phyloP scores from a whole-genome alignment of 257 asterid genomes.

The Solanum chmielewskii region DNA sequence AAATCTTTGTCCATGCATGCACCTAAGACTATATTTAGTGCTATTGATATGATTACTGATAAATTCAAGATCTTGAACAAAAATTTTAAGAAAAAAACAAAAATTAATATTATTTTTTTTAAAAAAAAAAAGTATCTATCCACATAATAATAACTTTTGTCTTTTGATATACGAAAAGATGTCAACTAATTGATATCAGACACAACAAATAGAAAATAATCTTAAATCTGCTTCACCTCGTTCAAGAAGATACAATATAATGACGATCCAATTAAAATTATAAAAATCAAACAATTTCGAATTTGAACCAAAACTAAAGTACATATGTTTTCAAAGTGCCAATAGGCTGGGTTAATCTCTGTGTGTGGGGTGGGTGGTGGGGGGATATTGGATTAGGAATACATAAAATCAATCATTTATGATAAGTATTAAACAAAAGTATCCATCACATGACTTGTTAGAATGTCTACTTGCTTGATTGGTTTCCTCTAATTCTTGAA shows the following conservation, averaged over 20 bases:
- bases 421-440: background rate
- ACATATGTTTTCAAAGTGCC: too few species aligned
- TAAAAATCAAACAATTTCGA: background rate
- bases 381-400: background rate
- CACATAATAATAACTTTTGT: background rate
- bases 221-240: too few species aligned
- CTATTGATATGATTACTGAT: background rate
- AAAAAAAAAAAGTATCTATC: too few species aligned
- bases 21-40: background rate
- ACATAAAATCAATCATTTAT: background rate
- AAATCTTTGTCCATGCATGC: slow-evolving; percentile 40
- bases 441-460: background rate
- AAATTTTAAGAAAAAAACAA: background rate
- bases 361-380: background rate
- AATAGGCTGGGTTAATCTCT: too few species aligned
- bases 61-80: background rate
- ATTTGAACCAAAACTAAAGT: background rate
- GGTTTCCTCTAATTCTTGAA: background rate
- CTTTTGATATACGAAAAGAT: background rate
- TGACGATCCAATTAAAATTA: too few species aligned
- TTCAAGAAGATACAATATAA: too few species aligned
- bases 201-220: background rate
- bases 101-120: background rate
- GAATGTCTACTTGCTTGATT: background rate
- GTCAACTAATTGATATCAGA: background rate